Evolutionary conservation across 345 rosid species (phyloP).

Genomic region (Punica granatum): DNA sequence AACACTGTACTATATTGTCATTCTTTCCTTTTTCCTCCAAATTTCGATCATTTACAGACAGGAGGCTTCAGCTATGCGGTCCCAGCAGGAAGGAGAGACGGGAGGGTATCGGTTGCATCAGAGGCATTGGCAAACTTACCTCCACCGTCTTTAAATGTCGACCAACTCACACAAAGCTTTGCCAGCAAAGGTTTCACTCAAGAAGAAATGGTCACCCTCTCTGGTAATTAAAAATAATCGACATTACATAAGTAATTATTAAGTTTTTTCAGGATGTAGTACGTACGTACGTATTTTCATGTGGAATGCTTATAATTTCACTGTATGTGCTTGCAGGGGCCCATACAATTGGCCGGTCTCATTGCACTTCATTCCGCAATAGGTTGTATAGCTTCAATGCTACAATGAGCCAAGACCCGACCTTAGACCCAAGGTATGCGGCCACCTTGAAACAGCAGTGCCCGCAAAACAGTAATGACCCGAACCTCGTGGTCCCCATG

Average conservation of each 20-base stretch:
- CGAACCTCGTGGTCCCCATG: constrained; percentile 30
- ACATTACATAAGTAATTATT: no score
- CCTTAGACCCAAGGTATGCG: constrained; percentile 38
- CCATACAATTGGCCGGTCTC: constrained; percentile 53
- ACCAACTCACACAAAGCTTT: constrained; percentile 22
- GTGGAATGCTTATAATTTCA: not conserved
- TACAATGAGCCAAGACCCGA: constrained; percentile 35
- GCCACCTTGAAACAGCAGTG: constrained; percentile 31
- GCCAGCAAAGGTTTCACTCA: constrained; percentile 8
- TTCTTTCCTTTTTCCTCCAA: constrained; percentile 9
- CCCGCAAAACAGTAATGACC: constrained; percentile 17
- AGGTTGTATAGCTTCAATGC: constrained; percentile 38
- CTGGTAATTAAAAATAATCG: not conserved
- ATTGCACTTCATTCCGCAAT: constrained; percentile 35
- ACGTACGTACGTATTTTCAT: no score
- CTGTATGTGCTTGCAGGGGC: constrained; percentile 22
- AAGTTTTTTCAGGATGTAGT: not conserved
- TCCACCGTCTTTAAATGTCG: constrained; percentile 30
- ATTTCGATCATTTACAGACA: constrained; percentile 13
- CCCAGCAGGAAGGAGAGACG: constrained; percentile 60
- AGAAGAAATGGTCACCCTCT: constrained; percentile 8
- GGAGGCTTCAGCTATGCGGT: constrained; percentile 45
- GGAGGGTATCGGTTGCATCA: constrained; percentile 32
- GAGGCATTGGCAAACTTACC: constrained; percentile 38
- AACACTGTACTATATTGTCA: not conserved